Evolutionary conservation across 2,329 filamentous ascomycete species (phyloP).

Genomic region (Ophiostoma fasciatum): DNA sequence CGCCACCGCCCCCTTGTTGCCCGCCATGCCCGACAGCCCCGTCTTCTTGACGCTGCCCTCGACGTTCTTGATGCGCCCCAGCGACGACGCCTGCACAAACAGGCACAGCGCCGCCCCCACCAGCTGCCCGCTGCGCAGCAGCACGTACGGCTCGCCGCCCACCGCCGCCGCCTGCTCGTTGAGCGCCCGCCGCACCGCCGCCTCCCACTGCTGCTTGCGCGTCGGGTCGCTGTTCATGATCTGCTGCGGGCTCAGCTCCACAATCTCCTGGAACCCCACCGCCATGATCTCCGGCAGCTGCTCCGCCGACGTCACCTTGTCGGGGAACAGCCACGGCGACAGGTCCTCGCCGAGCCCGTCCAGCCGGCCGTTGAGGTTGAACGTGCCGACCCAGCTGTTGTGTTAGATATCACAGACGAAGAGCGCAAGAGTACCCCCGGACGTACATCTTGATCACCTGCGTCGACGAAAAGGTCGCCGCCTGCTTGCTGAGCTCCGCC

Average conservation of each 20-base stretch:
- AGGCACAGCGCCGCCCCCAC: slow-evolving; percentile 88
- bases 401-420: not conserved
- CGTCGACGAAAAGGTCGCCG: slow-evolving; percentile 59
- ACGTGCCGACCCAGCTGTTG: slow-evolving; percentile 56
- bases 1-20: slow-evolving; percentile 94
- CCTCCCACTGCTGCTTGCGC: slow-evolving; percentile 74
- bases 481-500: slow-evolving; percentile 53
- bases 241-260: slow-evolving; percentile 93
- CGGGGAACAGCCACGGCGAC: slow-evolving; percentile 69
- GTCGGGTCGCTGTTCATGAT: slow-evolving; percentile 97
- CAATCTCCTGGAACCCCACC: slow-evolving; percentile 93
- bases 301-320: slow-evolving; percentile 29
- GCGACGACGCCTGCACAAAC: slow-evolving; percentile 66
- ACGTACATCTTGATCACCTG: slow-evolving; percentile 57
- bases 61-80: slow-evolving; percentile 84
- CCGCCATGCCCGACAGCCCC: slow-evolving; percentile 91
- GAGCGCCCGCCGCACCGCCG: slow-evolving; percentile 60
- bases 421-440: not conserved
- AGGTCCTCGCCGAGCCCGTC: slow-evolving; percentile 66
- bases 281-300: slow-evolving; percentile 72
- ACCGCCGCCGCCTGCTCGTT: slow-evolving; percentile 53
- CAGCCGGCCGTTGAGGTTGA: slow-evolving; percentile 86
- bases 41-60: slow-evolving; percentile 90
- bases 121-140: slow-evolving; percentile 81
- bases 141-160: slow-evolving; percentile 66